Evolutionary conservation across 352 stramenopile species (phyloP), one percentile per base, ranked within the genome.

Genomic region (Globisporangium abappressorium): DNA sequence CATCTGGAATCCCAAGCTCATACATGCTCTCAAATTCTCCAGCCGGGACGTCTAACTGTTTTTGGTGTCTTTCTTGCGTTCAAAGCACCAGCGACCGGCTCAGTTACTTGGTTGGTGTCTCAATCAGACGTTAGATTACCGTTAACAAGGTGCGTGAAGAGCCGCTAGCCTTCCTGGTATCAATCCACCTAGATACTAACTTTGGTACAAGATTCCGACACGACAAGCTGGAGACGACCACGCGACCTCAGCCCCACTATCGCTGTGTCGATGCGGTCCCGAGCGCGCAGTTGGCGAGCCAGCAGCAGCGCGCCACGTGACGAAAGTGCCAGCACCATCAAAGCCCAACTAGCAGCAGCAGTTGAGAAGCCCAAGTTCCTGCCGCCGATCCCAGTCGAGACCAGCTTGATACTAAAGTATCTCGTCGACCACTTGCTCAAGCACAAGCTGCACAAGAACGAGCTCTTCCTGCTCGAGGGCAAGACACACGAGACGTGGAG

Each of bases 381-480:
- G 0, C 66, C 65, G 18, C 28, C 64, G 1, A 71, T 78, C 30
- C 69, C 75, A 11, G 18, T 59, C n/a, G 64, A 75, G 28, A 62
- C 62, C 15, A 77, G 67, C 43, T 47, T 81, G 24, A 47, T 77
- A 15, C 41, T 78, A 38, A 78, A 73, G 53, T 64, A 70, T 53
- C 68, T 80, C 1, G 70, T 78, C 38, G 68, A 76, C 15, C 73
- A 76, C 62, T 33, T 82, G 12, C 30, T 77, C 62, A 70, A 74
- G 62, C 64, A 69, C 66, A 82, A 82, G 22, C 66, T 82, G 18
- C 72, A 82, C 68, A 79, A 82, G 57, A 67, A 71, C 14, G 64
- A 79, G 49, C 49, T 82, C 30, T 82, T 82, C 24, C 9, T 80
- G 18, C 28, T 66, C 11, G 68, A 76, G 18, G 68, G 55, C 1